Percentiles rank a stretch among this genome's conserved stretches.
Conservation (phyloP, 345 rosid genomes). For the Eucalyptus shirleyi region DNA sequence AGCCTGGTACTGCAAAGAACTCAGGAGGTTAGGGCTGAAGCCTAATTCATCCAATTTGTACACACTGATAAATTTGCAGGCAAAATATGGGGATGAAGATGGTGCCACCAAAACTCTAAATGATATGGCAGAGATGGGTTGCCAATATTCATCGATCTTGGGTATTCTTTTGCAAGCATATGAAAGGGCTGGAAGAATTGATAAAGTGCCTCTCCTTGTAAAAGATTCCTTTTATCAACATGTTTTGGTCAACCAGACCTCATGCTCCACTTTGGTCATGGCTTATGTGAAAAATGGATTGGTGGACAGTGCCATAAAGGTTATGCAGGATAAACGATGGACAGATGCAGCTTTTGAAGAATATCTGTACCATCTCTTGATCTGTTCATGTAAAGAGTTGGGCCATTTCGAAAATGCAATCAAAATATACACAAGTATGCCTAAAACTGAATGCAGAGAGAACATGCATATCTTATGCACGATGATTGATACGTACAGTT, state of each 20-base stretch:
- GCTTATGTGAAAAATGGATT: constrained; percentile 65
- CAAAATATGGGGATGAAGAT: constrained; percentile 50
- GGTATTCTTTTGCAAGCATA: constrained; percentile 62
- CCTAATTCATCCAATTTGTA: constrained; percentile 76
- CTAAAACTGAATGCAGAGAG: constrained; percentile 19
- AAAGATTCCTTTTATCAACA: constrained; percentile 52
- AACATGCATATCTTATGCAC: constrained; percentile 69
- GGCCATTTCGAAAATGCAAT: constrained; percentile 51
- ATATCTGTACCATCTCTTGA: constrained; percentile 73
- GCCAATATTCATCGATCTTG: constrained; percentile 61
- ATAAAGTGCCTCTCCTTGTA: constrained; percentile 49
- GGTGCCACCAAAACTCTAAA: constrained; percentile 50
- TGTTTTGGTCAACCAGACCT: constrained; percentile 51
- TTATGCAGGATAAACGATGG: constrained; percentile 56
- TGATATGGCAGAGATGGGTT: constrained; percentile 63
- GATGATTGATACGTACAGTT: constrained; percentile 66
- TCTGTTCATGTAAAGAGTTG: constrained; percentile 77
- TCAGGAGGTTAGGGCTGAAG: constrained; percentile 52
- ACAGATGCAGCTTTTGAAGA: constrained; percentile 69
- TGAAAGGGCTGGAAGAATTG: constrained; percentile 54
- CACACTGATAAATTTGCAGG: constrained; percentile 70
- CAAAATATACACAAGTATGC: constrained; percentile 39
- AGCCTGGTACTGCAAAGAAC: constrained; percentile 42
- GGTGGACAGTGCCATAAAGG: constrained; percentile 53
- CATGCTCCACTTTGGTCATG: constrained; percentile 79